Conservation (phyloP, 129 eudicot genomes). For the Escallonia rubra region DNA sequence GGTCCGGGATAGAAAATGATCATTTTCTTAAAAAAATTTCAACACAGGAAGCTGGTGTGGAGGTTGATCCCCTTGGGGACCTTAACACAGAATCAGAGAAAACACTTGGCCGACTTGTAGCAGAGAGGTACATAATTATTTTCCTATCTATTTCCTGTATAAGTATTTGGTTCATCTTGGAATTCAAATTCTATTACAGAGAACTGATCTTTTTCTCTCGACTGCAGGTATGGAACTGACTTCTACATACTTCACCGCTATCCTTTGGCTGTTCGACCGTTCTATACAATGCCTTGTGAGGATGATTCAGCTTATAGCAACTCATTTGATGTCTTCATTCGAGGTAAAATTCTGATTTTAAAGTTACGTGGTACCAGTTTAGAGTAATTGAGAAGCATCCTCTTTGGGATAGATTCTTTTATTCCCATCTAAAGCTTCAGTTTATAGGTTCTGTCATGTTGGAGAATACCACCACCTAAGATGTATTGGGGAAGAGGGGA, state of each 20-base stretch:
- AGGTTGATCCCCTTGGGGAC: conserved; percentile 87
- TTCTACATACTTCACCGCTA: conserved; percentile 88
- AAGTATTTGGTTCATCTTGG: not conserved
- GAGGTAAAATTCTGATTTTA: conserved; percentile 31
- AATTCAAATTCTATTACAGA: not conserved
- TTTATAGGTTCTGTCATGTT: no score
- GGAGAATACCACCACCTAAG: no score
- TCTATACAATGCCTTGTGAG: conserved; percentile 91
- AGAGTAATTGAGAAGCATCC: no score
- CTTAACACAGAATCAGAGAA: conserved; percentile 88
- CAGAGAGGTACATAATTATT: conserved; percentile 46
- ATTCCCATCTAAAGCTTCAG: no score
- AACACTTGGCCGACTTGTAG: conserved; percentile 72
- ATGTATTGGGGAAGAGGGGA: no score
- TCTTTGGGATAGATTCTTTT: no score
- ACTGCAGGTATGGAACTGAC: conserved; percentile 70
- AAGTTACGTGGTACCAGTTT: no score
- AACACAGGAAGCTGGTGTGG: conserved; percentile 82
- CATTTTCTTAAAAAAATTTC: conserved; percentile 1
- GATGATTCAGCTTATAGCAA: conserved; percentile 61
- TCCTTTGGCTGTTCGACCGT: conserved; percentile 81
- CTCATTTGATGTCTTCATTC: conserved; percentile 86
- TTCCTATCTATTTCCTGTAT: not conserved
- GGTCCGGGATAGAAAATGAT: not conserved
- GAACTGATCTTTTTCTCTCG: not conserved